Conservation (phyloP, 2,329 filamentous ascomycete species). For the Grosmannia huntii region DNA sequence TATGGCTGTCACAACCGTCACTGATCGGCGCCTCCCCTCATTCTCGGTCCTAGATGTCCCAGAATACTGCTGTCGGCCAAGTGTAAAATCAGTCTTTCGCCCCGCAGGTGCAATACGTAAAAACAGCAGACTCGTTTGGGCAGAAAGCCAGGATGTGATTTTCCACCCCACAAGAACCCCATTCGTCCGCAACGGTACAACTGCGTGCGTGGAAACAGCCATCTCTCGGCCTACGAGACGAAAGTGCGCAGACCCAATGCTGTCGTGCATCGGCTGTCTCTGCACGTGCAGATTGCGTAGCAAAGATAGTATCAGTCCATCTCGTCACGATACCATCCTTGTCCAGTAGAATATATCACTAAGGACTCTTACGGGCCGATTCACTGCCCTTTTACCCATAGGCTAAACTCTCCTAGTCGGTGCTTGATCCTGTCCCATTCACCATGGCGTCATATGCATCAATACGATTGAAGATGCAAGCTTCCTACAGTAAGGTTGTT, state of each 20-base stretch:
- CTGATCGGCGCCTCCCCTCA: not conserved
- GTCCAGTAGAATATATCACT: not conserved
- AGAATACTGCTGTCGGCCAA: not conserved
- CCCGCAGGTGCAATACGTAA: not conserved
- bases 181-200: no score
- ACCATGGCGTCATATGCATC: no score
- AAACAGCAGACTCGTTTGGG: no score
- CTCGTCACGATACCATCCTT: not conserved
- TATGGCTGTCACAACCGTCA: not conserved
- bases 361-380: not conserved
- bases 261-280: not conserved
- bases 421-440: no score
- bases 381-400: not conserved
- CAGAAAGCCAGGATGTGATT: no score
- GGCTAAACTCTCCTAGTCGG: no score
- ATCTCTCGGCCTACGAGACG: not conserved
- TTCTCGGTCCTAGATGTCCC: not conserved
- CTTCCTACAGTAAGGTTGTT: no score
- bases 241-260: not conserved
- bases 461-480: no score
- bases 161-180: no score
- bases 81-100: not conserved
- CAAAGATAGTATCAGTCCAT: not conserved
- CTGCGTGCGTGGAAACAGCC: not conserved
- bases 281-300: not conserved